Evolutionary conservation across 192 early-diverging fungal genomes (phyloP).

Genomic region (Gryganskiella cystojenkinii): DNA sequence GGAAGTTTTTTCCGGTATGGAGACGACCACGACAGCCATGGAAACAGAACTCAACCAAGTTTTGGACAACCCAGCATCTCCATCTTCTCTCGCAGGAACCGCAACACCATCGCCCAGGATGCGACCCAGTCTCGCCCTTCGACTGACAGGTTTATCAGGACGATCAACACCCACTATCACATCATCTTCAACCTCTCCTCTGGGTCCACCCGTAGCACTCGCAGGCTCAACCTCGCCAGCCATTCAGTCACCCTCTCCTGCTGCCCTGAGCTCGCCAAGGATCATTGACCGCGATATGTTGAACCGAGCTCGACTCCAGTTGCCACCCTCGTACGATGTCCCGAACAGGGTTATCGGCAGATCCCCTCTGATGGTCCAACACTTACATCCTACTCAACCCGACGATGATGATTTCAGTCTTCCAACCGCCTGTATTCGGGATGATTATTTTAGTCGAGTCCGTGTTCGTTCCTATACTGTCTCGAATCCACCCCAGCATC

Average conservation of each 20-base stretch:
- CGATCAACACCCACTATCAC: not conserved
- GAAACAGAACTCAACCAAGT: too few species aligned
- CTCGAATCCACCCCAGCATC: too few species aligned
- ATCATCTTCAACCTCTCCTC: not conserved
- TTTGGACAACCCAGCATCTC: too few species aligned
- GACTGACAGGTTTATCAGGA: too few species aligned
- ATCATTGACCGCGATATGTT: constrained; percentile 19
- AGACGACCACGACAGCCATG: too few species aligned
- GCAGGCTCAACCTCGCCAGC: not conserved
- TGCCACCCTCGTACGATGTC: constrained; percentile 41
- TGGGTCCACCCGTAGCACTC: not conserved
- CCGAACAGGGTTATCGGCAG: constrained; percentile 30
- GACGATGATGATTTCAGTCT: constrained; percentile 4
- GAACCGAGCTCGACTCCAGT: constrained; percentile 16
- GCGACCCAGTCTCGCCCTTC: too few species aligned
- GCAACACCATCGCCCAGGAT: too few species aligned
- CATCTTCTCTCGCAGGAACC: too few species aligned
- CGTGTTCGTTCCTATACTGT: constrained; percentile 26
- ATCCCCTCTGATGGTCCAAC: constrained; percentile 16
- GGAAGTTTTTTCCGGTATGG: too few species aligned
- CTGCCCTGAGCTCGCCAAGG: not conserved
- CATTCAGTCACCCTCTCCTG: not conserved
- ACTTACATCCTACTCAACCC: not conserved
- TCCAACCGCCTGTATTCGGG: not conserved
- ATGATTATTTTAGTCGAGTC: constrained; percentile 31